Evolutionary conservation across 1,139 yeast genomes (phyloP), one percentile per base, ranked within the genome.

Genomic region (Martiniozyma asiatica): DNA sequence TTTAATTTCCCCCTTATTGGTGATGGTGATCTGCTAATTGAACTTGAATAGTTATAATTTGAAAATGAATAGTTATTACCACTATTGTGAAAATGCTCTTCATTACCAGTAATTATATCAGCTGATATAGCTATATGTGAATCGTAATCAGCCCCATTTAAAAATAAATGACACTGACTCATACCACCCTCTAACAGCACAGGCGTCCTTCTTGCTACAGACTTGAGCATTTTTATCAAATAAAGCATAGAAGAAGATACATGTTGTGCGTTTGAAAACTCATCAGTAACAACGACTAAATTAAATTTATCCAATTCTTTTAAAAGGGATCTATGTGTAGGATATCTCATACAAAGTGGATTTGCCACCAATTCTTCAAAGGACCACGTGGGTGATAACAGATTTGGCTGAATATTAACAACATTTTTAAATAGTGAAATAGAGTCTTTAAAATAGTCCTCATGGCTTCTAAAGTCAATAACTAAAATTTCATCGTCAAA

Each of bases 391-490:
- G n/a, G n/a, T n/a, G n/a, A n/a, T 26, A 51, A 47, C 10, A 59
- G 43, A 25, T 57, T 59, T 0, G 89, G 87, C 29, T 75, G 82
- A 14, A 79, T 60, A 36, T 73, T 73, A 5, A 78, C 54, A 4
- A 71, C 44, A 35, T 73, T 64, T 12, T 47, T 56, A 16, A 58
- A 62, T 9, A 45, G 46, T 16, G 63, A 63, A 9, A 78, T 68
- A 44, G 73, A 82, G 40, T 72, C 69, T 16, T 62, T 51, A 19
- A 61, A 56, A 40, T 54, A 73, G 22, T 66, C 68, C 31, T 59
- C 60, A 9, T 59, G 46, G 4, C 70, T 57, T 38, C 89, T 54
- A 31, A 66, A 60, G 48, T 79, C 89, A 26, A 78, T 62, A 8
- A 74, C 37, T 29, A 74, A 47, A 4, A 67, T 42, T 6, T 45